Evolutionary conservation across 768 basidiomycete genomes (phyloP), one percentile per base, ranked within the genome.

Genomic region (Lyophyllum semitale): DNA sequence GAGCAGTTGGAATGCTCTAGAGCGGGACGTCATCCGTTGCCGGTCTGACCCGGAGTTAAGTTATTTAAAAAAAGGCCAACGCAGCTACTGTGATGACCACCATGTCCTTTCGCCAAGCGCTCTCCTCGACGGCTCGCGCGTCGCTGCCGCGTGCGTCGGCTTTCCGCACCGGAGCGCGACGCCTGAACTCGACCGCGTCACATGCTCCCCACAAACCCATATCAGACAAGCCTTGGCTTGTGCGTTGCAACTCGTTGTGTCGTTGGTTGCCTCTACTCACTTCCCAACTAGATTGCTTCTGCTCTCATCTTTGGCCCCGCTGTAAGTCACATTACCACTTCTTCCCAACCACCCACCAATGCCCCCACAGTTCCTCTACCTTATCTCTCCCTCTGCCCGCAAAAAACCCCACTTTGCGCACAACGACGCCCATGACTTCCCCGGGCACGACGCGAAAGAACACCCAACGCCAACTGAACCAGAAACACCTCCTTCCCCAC

Each of bases 201-300:
- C 76, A 77, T 66, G 69, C 63, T 53, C 61, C 64, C 26, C 12
- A 26, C 18, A 51, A 30, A 29, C 48, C 66, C 53, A 71, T 68
- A 61, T 68, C 71, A 51, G 78, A 80, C 71, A 71, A 63, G 45
- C 75, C 76, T 43, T 80, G 78, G 78, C 70, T 77, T 47, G 78
- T 79, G 53, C 61, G 75, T 73, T 46, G 33, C 27, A 30, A 26
- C 46, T 38, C 51, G 40, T 54, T 47, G n/a, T n/a, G n/a, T 33
- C 51, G 29, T 51, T 61, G 27, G 53, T 51, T 49, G 23, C 26
- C n/a, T 48, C 9, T 44, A 45, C 51, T 8, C 13, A 20, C 30
- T 40, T 37, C 47, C 37, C 33, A 18, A 49, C 12, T 64, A 80
- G 78, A 61, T 77, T 57, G 77, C 70, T 54, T 73, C 78, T 50